A percentile compares a stretch with the other conserved stretches of the same genome.
Evolutionary conservation across 2,329 filamentous ascomycete genomes (phyloP).

Genomic region (Didymosphaeria variabile): DNA sequence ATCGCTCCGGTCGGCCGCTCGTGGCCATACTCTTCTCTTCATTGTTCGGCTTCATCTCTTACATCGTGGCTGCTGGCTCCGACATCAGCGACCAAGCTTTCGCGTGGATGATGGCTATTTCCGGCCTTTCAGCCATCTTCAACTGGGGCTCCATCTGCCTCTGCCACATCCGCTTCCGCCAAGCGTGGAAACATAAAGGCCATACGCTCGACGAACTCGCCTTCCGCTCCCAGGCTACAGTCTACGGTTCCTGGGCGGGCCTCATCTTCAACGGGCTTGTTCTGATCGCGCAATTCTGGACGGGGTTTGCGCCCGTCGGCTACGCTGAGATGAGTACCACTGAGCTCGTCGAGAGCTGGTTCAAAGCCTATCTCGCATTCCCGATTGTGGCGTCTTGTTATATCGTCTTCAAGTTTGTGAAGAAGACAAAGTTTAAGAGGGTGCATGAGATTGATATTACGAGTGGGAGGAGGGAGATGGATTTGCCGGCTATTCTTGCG

Average conservation of each 20-base stretch:
- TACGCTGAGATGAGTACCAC: constrained; percentile 57
- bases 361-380: constrained; percentile 73
- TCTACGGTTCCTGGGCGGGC: constrained; percentile 80
- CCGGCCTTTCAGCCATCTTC: constrained; percentile 75
- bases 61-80: constrained; percentile 59
- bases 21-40: constrained; percentile 60
- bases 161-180: constrained; percentile 70
- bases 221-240: constrained; percentile 78
- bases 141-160: constrained; percentile 75
- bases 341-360: constrained; percentile 70
- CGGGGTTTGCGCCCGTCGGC: constrained; percentile 78
- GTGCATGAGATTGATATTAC: constrained; percentile 79
- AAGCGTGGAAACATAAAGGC: constrained; percentile 66
- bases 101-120: constrained; percentile 72
- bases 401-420: constrained; percentile 75
- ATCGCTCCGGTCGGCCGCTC: constrained; percentile 66
- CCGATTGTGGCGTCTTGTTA: constrained; percentile 74
- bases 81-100: constrained; percentile 58
- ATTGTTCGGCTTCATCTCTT: constrained; percentile 64
- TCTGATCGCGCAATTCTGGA: constrained; percentile 85
- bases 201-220: constrained; percentile 75
- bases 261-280: constrained; percentile 76
- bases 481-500: constrained; percentile 75
- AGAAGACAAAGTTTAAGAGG: constrained; percentile 70
- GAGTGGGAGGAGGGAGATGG: constrained; percentile 83